Evolutionary conservation across 805 yeast species (phyloP).

Genomic region (Kodamaea leandrae): DNA sequence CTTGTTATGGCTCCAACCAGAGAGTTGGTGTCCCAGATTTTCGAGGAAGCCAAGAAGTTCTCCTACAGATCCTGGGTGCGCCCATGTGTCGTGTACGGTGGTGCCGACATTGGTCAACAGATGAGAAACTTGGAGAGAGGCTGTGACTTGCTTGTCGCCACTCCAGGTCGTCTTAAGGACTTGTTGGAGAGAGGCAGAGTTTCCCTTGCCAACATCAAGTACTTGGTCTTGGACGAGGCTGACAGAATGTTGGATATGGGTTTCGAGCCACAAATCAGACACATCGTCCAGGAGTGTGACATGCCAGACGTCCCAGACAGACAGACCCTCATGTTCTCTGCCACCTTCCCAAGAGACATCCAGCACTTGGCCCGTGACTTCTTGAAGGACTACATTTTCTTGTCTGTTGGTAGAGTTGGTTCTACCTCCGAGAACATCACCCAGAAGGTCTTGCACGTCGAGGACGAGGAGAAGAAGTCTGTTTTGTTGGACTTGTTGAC

Average conservation of each 20-base stretch:
- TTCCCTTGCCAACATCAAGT: constrained; percentile 84
- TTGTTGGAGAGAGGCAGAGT: constrained; percentile 92
- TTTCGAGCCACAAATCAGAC: constrained; percentile 99
- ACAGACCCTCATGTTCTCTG: constrained; percentile 98
- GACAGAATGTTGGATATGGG: constrained; percentile 99
- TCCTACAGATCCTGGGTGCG: constrained; percentile 98
- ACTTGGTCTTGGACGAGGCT: constrained; percentile 96
- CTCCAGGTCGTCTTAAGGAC: constrained; percentile 98
- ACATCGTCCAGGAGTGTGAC: constrained; percentile 95
- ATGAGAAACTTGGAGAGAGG: constrained; percentile 87
- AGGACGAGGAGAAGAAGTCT: constrained; percentile 88
- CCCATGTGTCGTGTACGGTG: constrained; percentile 97
- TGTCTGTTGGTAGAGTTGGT: constrained; percentile 98
- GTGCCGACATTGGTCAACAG: constrained; percentile 90
- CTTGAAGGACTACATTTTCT: constrained; percentile 91
- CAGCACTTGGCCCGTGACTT: constrained; percentile 97
- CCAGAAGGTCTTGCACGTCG: constrained; percentile 89
- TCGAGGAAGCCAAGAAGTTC: constrained; percentile 92
- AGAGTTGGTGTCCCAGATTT: constrained; percentile 96
- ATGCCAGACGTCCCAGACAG: constrained; percentile 91
- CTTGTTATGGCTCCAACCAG: constrained; percentile 98
- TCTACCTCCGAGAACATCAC: constrained; percentile 98
- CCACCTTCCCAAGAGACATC: constrained; percentile 98
- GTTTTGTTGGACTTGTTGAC: constrained; percentile 81
- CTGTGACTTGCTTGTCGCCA: constrained; percentile 94